phyloP scores from a whole-genome alignment of 768 basidiomycete genomes.

The Psilocybe subaeruginosa region DNA sequence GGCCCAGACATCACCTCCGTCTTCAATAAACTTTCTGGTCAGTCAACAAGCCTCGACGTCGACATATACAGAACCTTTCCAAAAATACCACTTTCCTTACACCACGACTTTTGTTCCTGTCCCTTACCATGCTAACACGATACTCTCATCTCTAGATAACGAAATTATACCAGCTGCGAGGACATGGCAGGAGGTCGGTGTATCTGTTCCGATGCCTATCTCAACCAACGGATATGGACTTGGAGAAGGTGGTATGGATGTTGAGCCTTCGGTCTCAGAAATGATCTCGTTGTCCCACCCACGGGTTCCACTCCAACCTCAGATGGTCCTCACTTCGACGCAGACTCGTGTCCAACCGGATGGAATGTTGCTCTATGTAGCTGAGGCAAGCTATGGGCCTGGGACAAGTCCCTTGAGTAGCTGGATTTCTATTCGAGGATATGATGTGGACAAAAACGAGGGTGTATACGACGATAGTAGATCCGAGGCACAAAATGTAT shows the following conservation, averaged over 20 bases:
- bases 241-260: conserved; percentile 47
- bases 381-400: conserved; percentile 79
- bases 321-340: conserved; percentile 16
- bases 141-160: conserved; percentile 47
- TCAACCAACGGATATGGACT: background rate
- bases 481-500: background rate
- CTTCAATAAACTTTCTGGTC: conserved; percentile 14
- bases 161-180: conserved; percentile 62
- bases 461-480: background rate
- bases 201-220: conserved; percentile 13
- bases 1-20: conserved; percentile 39
- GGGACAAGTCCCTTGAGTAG: conserved; percentile 80
- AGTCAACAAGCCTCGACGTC: conserved; percentile 14
- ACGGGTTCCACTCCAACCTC: background rate
- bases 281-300: background rate
- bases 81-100: conserved; percentile 64
- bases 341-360: conserved; percentile 54
- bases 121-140: conserved; percentile 71
- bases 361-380: conserved; percentile 77
- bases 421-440: conserved; percentile 65
- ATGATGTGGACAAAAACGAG: conserved; percentile 21
- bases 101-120: conserved; percentile 72
- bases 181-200: conserved; percentile 42
- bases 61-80: background rate
- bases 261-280: conserved; percentile 34